Percentiles rank a stretch among this genome's conserved stretches.
phyloP scores from a whole-genome alignment of 495 filamentous ascomycete genomes.

The Aspergillus bertholletiae region DNA sequence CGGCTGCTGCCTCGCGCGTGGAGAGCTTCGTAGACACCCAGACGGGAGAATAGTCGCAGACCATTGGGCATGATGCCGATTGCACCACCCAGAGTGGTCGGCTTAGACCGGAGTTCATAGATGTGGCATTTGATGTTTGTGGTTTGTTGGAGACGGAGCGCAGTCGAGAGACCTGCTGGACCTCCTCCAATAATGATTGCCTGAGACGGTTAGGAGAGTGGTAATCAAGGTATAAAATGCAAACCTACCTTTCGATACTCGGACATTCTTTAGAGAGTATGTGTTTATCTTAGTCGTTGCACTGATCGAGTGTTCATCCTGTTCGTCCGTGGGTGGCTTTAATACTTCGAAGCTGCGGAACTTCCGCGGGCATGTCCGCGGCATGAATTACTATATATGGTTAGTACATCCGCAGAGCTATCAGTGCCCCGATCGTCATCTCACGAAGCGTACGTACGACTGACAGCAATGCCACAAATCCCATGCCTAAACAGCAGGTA shows the following conservation, averaged over 20 bases:
- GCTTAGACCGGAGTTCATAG: constrained; percentile 29
- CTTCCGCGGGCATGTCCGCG: not conserved
- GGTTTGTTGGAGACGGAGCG: constrained; percentile 24
- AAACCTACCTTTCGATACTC: not conserved
- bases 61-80: constrained; percentile 48
- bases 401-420: not conserved
- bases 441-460: too few species aligned
- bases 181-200: constrained; percentile 19
- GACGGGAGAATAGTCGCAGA: constrained; percentile 38
- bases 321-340: not conserved
- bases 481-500: too few species aligned
- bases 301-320: not conserved
- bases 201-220: not conserved
- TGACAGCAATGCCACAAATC: too few species aligned
- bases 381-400: not conserved
- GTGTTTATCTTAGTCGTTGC: not conserved
- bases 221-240: not conserved
- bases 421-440: too few species aligned
- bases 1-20: constrained; percentile 19
- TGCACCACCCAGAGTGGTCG: constrained; percentile 43
- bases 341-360: not conserved
- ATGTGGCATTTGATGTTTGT: constrained; percentile 25
- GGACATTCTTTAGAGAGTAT: not conserved
- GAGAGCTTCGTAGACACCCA: constrained; percentile 31
- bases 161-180: constrained; percentile 22